A percentile compares a stretch with the other conserved stretches of the same genome.
These are phyloP conservation scores for Dendryphion nanum DNA, from an alignment of 2,329 filamentous ascomycete species.

Conservation along the genomic window DNA sequence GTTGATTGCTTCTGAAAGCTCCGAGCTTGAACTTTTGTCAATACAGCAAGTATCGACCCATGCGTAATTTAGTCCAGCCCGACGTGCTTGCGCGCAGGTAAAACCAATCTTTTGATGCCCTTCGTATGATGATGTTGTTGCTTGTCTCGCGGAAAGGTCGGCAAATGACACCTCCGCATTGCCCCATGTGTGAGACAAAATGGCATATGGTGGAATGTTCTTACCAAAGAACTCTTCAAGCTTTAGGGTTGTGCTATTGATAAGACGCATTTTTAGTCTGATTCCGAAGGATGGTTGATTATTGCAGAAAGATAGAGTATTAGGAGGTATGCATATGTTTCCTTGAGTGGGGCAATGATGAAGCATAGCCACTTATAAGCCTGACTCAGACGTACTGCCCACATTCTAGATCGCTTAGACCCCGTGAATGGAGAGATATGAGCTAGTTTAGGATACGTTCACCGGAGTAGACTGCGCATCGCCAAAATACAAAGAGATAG, in stretches of 20 bases:
- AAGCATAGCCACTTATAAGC: no score
- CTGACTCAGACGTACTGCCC: no score
- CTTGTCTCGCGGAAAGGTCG: background rate
- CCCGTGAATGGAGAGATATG: no score
- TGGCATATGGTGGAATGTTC: background rate
- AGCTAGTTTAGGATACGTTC: no score
- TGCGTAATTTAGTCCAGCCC: background rate
- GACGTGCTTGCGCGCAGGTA: background rate
- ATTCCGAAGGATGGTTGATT: no score
- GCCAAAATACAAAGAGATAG: no score
- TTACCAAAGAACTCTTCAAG: background rate
- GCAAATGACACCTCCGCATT: background rate
- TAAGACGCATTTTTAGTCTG: no score
- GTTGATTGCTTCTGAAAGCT: background rate
- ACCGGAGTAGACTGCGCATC: no score
- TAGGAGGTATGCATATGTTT: no score
- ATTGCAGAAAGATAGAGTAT: no score
- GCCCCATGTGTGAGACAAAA: background rate
- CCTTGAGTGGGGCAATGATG: no score
- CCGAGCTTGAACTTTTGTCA: background rate
- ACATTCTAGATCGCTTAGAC: no score
- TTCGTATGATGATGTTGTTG: background rate
- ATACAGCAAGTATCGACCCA: background rate
- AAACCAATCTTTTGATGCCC: background rate
- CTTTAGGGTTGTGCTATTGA: background rate